Conservation (phyloP, 1,284 basidiomycete genomes). For the Microbotryum lychnidis-dioicae region DNA sequence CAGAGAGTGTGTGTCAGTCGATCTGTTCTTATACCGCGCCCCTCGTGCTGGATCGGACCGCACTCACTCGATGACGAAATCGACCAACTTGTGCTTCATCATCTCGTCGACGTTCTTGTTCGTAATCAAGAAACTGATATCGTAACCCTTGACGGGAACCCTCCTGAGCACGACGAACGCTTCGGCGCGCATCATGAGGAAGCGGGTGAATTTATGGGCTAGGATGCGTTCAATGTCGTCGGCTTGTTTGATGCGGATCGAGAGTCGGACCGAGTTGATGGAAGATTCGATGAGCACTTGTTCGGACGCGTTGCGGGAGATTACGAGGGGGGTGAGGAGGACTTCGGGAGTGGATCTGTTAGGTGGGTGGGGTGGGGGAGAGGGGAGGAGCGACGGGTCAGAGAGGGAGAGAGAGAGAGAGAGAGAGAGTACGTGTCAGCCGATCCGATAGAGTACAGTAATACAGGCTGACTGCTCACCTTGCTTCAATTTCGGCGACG, state of each 20-base stretch:
- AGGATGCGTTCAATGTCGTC: slow-evolving; percentile 98
- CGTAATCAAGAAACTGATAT: slow-evolving; percentile 97
- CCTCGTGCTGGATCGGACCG: not conserved
- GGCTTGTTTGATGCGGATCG: slow-evolving; percentile 97
- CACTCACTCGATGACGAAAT: slow-evolving; percentile 91
- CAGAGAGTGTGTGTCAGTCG: not conserved
- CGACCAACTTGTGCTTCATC: slow-evolving; percentile 98
- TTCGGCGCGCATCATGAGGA: slow-evolving; percentile 98
- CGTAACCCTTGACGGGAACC: slow-evolving; percentile 93
- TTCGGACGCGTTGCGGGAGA: slow-evolving; percentile 94
- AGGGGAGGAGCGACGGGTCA: not conserved
- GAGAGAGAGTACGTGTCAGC: not conserved
- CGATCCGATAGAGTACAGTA: slow-evolving; percentile 4
- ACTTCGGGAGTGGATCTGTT: slow-evolving; percentile 82
- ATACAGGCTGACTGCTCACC: slow-evolving; percentile 46
- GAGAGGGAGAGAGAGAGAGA: not conserved
- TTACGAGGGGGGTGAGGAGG: slow-evolving; percentile 80
- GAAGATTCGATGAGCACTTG: slow-evolving; percentile 93
- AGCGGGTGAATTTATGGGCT: slow-evolving; percentile 97
- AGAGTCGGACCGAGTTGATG: slow-evolving; percentile 91
- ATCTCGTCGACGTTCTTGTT: slow-evolving; percentile 94
- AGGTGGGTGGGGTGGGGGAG: too few species aligned
- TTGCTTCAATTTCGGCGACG: slow-evolving; percentile 84
- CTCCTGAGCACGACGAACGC: slow-evolving; percentile 90
- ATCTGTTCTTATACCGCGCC: not conserved